Conservation (phyloP, 495 filamentous ascomycete genomes). For the Penicillium odoratum region DNA sequence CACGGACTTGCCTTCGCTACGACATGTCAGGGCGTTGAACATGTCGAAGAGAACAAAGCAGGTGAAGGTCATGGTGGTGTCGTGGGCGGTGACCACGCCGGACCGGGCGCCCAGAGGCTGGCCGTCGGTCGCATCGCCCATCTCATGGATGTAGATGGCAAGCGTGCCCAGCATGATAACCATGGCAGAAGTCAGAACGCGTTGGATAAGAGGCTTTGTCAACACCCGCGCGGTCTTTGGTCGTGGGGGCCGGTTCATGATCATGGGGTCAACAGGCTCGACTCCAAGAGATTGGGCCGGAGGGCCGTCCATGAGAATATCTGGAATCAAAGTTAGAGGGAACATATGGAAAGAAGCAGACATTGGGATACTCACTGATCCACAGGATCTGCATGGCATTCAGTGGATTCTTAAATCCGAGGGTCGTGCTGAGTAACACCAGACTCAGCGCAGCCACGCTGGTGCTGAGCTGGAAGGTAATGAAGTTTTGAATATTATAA, state of each 20-base stretch:
- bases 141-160: slow-evolving; percentile 85
- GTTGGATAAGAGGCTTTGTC: slow-evolving; percentile 73
- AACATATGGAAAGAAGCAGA: slow-evolving; percentile 2
- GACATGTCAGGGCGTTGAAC: slow-evolving; percentile 95
- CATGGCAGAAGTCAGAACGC: slow-evolving; percentile 82
- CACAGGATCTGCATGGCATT: slow-evolving; percentile 99
- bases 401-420: slow-evolving; percentile 90
- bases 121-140: slow-evolving; percentile 60
- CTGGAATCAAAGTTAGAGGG: slow-evolving; percentile 45
- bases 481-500: slow-evolving; percentile 99
- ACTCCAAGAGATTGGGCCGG: slow-evolving; percentile 96
- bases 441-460: slow-evolving; percentile 91
- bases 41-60: slow-evolving; percentile 99
- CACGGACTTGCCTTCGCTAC: slow-evolving; percentile 86
- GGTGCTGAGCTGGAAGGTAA: slow-evolving; percentile 97
- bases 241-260: slow-evolving; percentile 91
- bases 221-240: slow-evolving; percentile 81
- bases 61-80: slow-evolving; percentile 99
- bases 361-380: slow-evolving; percentile 75
- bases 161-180: slow-evolving; percentile 93
- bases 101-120: slow-evolving; percentile 40
- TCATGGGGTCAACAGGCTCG: slow-evolving; percentile 89
- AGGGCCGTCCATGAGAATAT: slow-evolving; percentile 99
- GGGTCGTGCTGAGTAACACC: slow-evolving; percentile 85
- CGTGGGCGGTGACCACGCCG: slow-evolving; percentile 77